Evolutionary conservation across 257 asterid species (phyloP), one percentile per base, ranked within the genome.

Genomic region (Craterostigma plantagineum): DNA sequence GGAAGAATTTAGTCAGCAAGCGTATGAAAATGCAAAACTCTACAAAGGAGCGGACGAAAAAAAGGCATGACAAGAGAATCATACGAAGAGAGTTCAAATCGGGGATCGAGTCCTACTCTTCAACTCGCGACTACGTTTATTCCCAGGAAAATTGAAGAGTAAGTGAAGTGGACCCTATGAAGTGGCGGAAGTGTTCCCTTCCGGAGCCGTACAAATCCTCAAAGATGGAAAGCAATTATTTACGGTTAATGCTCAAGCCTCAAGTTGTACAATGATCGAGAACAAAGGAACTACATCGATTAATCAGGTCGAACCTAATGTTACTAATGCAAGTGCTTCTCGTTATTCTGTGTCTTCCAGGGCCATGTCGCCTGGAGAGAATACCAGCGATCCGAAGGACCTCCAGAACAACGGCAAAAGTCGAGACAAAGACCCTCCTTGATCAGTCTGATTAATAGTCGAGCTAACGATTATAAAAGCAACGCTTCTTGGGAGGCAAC

Each of bases 401-500:
- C 30, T 23, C 30, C 30, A 23, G 30, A 23, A 2, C 30, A 23
- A 23, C 30, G n/a, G n/a, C n/a, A n/a, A n/a, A 23, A 23, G 6
- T 2, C 30, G 6, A 6, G 30, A 23, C 30, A 2, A 23, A 6
- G 30, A 23, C 6, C 30, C 30, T 23, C 6, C 30, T 2, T 23
- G 30, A 23, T 23, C 6, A 6, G 2, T 23, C 30, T 23, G 30
- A 2, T 2, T n/a, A n/a, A n/a, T n/a, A 23, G 40, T 35, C 40
- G 11, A 9, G 40, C 40, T n/a, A n/a, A 10, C 13, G 12, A 35
- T 7, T 35, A 9, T 35, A 35, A 35, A 35, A 9, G 9, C 40
- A 35, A n/a, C 13, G 40, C 40, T 35, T 10, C 40, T 35, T n/a
- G 40, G 40, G 40, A 35, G 40, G 40, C 40, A 35, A 35, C 40